Evolutionary conservation across 2,329 filamentous ascomycete species (phyloP).

Genomic region (Pseudopithomyces chartarum): DNA sequence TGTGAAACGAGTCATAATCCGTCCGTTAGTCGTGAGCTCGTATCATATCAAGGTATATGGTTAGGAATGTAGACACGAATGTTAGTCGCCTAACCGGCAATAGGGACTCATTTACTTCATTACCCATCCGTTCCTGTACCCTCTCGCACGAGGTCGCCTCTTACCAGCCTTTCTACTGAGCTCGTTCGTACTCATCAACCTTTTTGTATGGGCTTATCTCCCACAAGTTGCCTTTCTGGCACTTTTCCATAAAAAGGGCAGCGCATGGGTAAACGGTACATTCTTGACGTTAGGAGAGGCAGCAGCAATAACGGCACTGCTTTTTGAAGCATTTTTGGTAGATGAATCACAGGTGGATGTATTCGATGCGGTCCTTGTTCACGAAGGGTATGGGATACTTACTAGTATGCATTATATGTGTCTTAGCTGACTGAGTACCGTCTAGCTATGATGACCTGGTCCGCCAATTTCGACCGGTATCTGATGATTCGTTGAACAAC

Average conservation of each 20-base stretch:
- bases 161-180: constrained; percentile 83
- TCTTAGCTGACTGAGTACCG: no score
- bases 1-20: constrained; percentile 32
- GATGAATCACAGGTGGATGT: constrained; percentile 78
- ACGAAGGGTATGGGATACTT: constrained; percentile 60
- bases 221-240: constrained; percentile 88
- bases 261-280: constrained; percentile 88
- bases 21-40: constrained; percentile 30
- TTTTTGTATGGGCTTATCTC: constrained; percentile 87
- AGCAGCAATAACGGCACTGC: constrained; percentile 64
- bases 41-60: constrained; percentile 38
- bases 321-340: constrained; percentile 59
- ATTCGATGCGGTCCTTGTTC: constrained; percentile 78
- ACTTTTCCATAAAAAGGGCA: constrained; percentile 78
- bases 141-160: constrained; percentile 76
- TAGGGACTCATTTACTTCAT: constrained; percentile 83
- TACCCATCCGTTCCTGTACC: constrained; percentile 78
- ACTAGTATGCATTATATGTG: no score
- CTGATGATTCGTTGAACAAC: constrained; percentile 69
- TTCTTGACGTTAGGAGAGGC: constrained; percentile 78
- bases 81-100: constrained; percentile 18
- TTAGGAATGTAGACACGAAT: background rate
- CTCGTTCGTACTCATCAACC: constrained; percentile 77
- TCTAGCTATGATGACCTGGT: constrained; percentile 58
- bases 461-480: constrained; percentile 56